Evolutionary conservation across 805 yeast genomes (phyloP).

Genomic region (Gaillardinia entomophila): DNA sequence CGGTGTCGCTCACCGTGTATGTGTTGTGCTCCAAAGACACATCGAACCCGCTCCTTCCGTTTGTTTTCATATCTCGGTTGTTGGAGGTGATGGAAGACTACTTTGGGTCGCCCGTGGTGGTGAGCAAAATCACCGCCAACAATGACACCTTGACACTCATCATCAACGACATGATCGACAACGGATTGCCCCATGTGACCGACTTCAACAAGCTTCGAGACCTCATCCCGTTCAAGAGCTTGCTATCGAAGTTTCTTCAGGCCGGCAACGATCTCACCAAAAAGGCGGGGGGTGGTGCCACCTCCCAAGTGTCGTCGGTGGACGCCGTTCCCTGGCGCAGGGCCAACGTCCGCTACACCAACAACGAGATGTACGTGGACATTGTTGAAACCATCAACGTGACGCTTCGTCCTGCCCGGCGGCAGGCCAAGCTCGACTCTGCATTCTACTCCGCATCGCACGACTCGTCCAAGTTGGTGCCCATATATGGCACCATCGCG

Average conservation of each 20-base stretch:
- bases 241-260: constrained; percentile 47
- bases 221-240: constrained; percentile 58
- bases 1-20: constrained; percentile 19
- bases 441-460: constrained; percentile 17
- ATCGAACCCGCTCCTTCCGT: constrained; percentile 49
- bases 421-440: constrained; percentile 9
- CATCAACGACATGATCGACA: constrained; percentile 73
- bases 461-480: constrained; percentile 18
- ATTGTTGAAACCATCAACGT: constrained; percentile 60
- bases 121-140: constrained; percentile 59
- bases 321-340: constrained; percentile 69
- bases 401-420: constrained; percentile 28
- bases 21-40: constrained; percentile 19
- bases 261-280: constrained; percentile 30
- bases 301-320: constrained; percentile 13
- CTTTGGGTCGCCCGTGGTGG: constrained; percentile 50
- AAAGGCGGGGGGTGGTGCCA: constrained; percentile 14
- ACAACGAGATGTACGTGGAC: constrained; percentile 85
- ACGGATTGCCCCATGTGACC: constrained; percentile 65
- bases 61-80: constrained; percentile 45
- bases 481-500: constrained; percentile 47
- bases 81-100: constrained; percentile 51
- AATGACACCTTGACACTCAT: constrained; percentile 66
- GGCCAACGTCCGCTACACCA: constrained; percentile 60
- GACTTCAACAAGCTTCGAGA: constrained; percentile 69